Conservation (phyloP, 352 stramenopile species). For the Aphanomyces invadans region DNA sequence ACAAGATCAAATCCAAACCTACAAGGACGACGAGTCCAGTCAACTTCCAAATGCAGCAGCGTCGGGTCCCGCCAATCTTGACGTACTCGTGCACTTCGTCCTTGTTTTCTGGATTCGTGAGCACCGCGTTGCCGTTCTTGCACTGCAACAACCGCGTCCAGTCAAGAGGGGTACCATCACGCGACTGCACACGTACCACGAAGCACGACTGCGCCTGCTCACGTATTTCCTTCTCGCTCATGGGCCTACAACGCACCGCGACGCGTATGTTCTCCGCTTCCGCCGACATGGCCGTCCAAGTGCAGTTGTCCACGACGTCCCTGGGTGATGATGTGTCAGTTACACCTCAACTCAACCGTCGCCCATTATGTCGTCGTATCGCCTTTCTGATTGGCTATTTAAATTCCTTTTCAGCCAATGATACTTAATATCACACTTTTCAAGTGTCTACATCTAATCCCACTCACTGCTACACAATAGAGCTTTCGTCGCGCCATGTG, state of each 20-base stretch:
- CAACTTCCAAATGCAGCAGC: too few species aligned
- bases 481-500: too few species aligned
- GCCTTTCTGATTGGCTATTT: too few species aligned
- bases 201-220: constrained; percentile 72
- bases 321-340: too few species aligned
- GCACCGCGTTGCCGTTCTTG: constrained; percentile 62
- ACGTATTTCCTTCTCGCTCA: constrained; percentile 82
- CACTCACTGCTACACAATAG: too few species aligned
- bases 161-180: background rate
- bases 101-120: constrained; percentile 78
- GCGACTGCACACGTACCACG: constrained; percentile 10
- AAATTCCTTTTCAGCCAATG: background rate
- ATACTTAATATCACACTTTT: background rate
- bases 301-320: too few species aligned
- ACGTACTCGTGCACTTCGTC: constrained; percentile 51
- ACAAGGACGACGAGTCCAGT: too few species aligned
- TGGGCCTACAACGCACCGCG: constrained; percentile 86
- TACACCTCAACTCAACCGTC: background rate
- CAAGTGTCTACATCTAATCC: background rate
- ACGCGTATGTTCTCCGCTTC: constrained; percentile 88
- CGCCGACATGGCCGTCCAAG: constrained; percentile 17
- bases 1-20: constrained; percentile 84
- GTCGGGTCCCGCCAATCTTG: too few species aligned
- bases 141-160: constrained; percentile 20
- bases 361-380: too few species aligned